phyloP scores from a whole-genome alignment of 352 stramenopile genomes.

The Globisporangium lucens region DNA sequence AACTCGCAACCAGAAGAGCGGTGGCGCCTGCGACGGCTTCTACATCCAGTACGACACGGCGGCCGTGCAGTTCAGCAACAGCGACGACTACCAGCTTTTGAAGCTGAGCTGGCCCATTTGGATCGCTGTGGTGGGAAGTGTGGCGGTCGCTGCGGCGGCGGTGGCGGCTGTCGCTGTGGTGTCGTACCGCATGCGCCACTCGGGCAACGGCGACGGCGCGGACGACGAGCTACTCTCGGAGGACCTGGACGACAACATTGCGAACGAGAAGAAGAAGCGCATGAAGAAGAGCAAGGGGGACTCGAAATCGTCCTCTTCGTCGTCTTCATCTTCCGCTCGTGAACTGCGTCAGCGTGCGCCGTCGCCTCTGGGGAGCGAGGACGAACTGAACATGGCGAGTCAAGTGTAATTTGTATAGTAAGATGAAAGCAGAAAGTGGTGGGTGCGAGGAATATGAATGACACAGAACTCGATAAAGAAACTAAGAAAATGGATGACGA shows the following conservation, averaged over 20 bases:
- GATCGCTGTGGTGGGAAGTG: constrained; percentile 53
- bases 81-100: constrained; percentile 57
- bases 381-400: constrained; percentile 10
- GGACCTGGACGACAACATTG: constrained; percentile 24
- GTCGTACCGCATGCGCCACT: constrained; percentile 40
- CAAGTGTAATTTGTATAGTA: constrained; percentile 13
- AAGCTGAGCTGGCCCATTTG: constrained; percentile 49
- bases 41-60: constrained; percentile 63
- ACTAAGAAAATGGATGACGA: not conserved
- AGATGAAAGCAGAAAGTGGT: not conserved
- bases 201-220: constrained; percentile 26
- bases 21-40: constrained; percentile 51
- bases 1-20: constrained; percentile 64
- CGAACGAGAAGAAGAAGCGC: constrained; percentile 10
- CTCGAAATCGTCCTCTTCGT: not conserved
- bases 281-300: not conserved
- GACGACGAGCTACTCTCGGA: constrained; percentile 32
- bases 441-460: not conserved
- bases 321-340: not conserved
- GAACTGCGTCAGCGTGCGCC: constrained; percentile 23
- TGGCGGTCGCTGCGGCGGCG: constrained; percentile 44
- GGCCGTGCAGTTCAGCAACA: constrained; percentile 49
- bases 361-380: constrained; percentile 18
- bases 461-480: not conserved
- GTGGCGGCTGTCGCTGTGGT: constrained; percentile 48